phyloP scores from a whole-genome alignment of 352 stramenopile genomes.

The Pythium dissotocum region DNA sequence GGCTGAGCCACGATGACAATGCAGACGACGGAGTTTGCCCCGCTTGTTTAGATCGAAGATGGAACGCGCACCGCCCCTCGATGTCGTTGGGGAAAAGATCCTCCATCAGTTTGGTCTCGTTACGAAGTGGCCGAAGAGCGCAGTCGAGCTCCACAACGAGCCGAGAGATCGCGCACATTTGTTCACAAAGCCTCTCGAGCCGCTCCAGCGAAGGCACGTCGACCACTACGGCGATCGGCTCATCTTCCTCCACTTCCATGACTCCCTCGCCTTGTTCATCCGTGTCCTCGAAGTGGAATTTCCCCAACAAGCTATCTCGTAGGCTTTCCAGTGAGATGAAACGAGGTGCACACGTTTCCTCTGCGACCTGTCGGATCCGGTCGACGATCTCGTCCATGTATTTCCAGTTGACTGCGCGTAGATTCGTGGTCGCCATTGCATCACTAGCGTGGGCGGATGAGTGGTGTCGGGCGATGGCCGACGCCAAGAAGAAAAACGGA shows the following conservation, averaged over 20 bases:
- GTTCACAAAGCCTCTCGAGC: not conserved
- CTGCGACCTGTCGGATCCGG: not conserved
- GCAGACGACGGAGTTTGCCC: not conserved
- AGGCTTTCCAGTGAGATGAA: not conserved
- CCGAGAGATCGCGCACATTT: not conserved
- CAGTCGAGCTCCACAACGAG: not conserved
- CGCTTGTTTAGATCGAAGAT: not conserved
- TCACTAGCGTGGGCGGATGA: not conserved
- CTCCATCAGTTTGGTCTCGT: not conserved
- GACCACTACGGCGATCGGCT: not conserved
- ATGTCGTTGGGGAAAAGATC: not conserved
- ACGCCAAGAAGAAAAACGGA: constrained; percentile 2
- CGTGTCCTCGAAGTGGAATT: not conserved
- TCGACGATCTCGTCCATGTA: constrained; percentile 5
- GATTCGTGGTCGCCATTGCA: not conserved
- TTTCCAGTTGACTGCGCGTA: not conserved
- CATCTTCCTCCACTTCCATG: not conserved
- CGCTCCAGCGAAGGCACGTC: not conserved
- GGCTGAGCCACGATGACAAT: constrained; percentile 2
- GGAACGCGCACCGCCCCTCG: not conserved
- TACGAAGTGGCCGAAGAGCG: not conserved
- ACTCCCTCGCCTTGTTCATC: not conserved
- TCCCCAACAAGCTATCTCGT: not conserved
- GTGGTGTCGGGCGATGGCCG: not conserved
- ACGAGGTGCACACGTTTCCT: not conserved